Base-by-base conservation (phyloP, 768 basidiomycete species). In the Boletus coccyginus region DNA sequence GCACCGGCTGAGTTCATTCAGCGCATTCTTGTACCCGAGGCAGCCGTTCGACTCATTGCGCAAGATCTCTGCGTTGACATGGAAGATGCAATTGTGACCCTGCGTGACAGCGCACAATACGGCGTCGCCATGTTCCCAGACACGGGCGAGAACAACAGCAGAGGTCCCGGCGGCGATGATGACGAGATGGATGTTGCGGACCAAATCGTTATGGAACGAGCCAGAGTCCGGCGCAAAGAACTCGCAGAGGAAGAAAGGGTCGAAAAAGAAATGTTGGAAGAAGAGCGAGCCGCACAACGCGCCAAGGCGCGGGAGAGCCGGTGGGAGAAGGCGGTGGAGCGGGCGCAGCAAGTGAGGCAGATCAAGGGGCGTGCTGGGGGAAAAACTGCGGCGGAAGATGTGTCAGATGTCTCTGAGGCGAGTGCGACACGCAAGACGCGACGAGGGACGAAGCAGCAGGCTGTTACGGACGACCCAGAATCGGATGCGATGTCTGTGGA, bases 21-120 rank as follows among this genome's bases (percentile, higher is more conserved):
- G 39, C 85, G 86, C 16, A 80, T 98, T 32, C 81, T 98, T n/a
- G 85, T 98, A 3, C 96, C 96, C 2, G 95, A 98, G 72, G 84
- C 88, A 0, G 92, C 88, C 1, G 76, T 88, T 40, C 77, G 81
- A 24, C 82, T 98, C n/a, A 92, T 98, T 57, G 84, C 84, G 76
- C 78, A 88, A 55, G 94, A 98, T 67, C 81, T 81, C 63, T 57
- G 66, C 1, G 70, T 86, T 12, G 64, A 70, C 41, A 77, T 76
- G 3, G 70, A 76, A 5, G 64, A 70, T 0, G 92, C 90, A 0
- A 64, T 88, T 12, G 65, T 71, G 21, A 82, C 90, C 7, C 70
- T 94, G 47, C 79, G 84, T 31, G 86, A 90, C 45, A 95, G 93
- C 56, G 80, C 87, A 1, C 81, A 82, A 36, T 97, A 93, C 66